phyloP scores from a whole-genome alignment of 345 rosid species.

The Aethionema arabicum region DNA sequence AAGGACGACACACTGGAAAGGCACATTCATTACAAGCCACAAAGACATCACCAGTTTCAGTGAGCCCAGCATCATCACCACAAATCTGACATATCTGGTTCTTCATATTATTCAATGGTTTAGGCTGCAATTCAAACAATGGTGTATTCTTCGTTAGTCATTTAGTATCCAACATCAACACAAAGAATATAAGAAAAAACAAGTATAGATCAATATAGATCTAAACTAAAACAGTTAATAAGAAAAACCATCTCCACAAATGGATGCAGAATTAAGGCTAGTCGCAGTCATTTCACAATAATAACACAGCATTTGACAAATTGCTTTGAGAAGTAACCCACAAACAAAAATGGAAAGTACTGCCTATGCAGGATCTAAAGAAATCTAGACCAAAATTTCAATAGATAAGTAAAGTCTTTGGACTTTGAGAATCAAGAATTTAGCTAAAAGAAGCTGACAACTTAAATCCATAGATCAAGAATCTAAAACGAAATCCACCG shows the following conservation, averaged over 20 bases:
- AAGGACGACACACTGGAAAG: constrained; percentile 97
- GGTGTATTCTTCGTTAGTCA: constrained; percentile 25
- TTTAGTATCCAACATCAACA: neutral
- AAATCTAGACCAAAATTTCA: constrained; percentile 21
- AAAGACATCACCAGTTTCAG: constrained; percentile 66
- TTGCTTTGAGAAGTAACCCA: neutral
- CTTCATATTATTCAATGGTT: constrained; percentile 68
- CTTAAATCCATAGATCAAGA: constrained; percentile 4
- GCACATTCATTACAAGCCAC: constrained; percentile 99
- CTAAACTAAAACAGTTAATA: constrained; percentile 1
- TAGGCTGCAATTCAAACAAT: constrained; percentile 52
- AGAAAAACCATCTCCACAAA: constrained; percentile 13
- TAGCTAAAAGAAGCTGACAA: neutral
- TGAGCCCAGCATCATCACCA: constrained; percentile 77
- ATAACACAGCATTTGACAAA: neutral
- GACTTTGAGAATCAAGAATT: constrained; percentile 6
- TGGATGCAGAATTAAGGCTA: neutral
- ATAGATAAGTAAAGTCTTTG: constrained; percentile 14
- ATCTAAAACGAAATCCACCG: constrained; percentile 22
- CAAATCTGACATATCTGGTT: constrained; percentile 94
- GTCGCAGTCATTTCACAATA: neutral
- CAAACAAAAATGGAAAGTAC: neutral
- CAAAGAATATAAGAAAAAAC: neutral
- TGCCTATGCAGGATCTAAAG: constrained; percentile 3
- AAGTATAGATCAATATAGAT: constrained; percentile 7